phyloP scores from a whole-genome alignment of 2,329 filamentous ascomycete species.

The Claviceps spartinae region DNA sequence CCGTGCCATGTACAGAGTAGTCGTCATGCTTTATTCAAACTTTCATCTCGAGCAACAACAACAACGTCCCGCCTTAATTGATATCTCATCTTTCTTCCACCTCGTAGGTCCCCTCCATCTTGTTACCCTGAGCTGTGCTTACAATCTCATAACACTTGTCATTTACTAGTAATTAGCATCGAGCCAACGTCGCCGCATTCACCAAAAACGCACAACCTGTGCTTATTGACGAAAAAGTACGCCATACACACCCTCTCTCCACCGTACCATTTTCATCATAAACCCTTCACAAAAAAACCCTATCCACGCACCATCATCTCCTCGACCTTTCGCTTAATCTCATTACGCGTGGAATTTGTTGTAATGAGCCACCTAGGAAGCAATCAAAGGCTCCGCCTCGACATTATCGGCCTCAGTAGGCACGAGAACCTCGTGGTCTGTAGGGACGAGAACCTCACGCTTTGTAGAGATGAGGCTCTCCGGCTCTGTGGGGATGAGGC shows the following conservation, averaged over 20 bases:
- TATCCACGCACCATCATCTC: slow-evolving; percentile 10
- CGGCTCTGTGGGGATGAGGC: slow-evolving; percentile 14
- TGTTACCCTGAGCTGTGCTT: neutral
- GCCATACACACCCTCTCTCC: slow-evolving; percentile 3
- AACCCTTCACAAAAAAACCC: neutral
- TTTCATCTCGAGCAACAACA: too few relatives aligned
- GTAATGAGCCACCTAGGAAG: slow-evolving; percentile 15
- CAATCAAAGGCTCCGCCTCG: slow-evolving; percentile 16
- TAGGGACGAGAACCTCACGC: slow-evolving; percentile 8
- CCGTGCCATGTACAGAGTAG: too few relatives aligned
- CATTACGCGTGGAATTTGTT: slow-evolving; percentile 15
- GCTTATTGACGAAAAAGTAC: slow-evolving; percentile 11
- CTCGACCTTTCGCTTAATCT: slow-evolving; percentile 9
- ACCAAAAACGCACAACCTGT: neutral
- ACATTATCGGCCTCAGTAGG: slow-evolving; percentile 14
- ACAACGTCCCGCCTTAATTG: too few relatives aligned
- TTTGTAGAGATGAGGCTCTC: neutral
- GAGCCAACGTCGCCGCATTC: neutral
- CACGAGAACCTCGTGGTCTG: slow-evolving; percentile 5
- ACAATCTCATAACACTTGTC: neutral
- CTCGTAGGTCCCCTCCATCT: too few relatives aligned
- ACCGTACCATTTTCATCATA: neutral
- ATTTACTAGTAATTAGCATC: neutral
- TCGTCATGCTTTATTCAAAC: too few relatives aligned
- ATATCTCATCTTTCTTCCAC: too few relatives aligned